These are phyloP conservation scores for Fusarium miscanthi DNA, from an alignment of 2,329 filamentous ascomycete genomes.

Conservation along the genomic window DNA sequence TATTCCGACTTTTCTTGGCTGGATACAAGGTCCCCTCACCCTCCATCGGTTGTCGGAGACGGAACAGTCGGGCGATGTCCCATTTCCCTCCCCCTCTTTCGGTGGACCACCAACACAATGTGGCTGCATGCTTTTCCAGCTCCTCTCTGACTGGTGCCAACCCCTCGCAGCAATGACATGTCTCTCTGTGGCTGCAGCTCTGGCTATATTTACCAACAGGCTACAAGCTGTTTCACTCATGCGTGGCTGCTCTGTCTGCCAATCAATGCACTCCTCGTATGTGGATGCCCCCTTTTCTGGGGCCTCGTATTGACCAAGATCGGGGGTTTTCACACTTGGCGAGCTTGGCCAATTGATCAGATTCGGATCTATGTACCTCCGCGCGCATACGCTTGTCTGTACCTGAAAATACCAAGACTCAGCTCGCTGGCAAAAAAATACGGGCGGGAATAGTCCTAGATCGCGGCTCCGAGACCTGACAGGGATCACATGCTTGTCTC, in stretches of 20 bases:
- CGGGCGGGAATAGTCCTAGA: neutral
- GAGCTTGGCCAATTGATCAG: neutral
- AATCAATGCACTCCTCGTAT: conserved; percentile 34
- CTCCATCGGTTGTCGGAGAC: conserved; percentile 19
- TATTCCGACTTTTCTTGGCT: neutral
- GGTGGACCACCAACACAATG: neutral
- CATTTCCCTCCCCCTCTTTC: neutral
- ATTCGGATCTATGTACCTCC: conserved; percentile 11
- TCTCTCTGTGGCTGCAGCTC: conserved; percentile 16
- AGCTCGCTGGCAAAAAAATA: neutral
- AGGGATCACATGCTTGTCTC: conserved; percentile 19
- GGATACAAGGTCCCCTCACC: neutral
- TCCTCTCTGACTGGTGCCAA: conserved; percentile 9
- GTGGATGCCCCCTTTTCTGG: neutral
- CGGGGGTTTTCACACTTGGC: neutral
- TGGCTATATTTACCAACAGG: conserved; percentile 17
- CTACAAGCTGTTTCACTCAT: conserved; percentile 11
- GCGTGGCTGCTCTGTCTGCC: conserved; percentile 23
- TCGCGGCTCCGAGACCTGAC: neutral
- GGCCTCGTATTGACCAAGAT: conserved; percentile 19
- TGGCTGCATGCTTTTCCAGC: conserved; percentile 19
- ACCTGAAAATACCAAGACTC: neutral
- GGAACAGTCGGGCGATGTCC: conserved; percentile 7
- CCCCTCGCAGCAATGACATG: conserved; percentile 17
- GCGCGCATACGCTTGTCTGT: neutral